phyloP scores from a whole-genome alignment of 2,329 filamentous ascomycete species.

The Ceratocystis cacaofunesta region DNA sequence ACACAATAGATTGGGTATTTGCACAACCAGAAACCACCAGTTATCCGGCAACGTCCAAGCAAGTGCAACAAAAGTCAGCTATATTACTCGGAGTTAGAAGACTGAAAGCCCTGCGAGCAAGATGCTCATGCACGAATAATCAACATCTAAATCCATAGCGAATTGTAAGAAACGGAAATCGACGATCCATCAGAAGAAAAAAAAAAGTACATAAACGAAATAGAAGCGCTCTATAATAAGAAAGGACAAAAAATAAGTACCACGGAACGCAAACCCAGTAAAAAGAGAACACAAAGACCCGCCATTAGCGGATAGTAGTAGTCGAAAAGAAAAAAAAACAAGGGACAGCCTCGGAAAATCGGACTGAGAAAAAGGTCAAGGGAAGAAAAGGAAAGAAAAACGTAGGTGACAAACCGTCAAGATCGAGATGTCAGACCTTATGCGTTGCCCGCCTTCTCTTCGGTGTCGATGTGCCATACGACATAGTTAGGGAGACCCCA shows the following conservation, averaged over 20 bases:
- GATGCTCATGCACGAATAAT: no score
- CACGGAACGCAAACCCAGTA: background rate
- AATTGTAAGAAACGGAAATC: background rate
- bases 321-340: background rate
- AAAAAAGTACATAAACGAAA: background rate
- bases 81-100: no score
- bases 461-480: conserved; percentile 95
- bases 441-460: conserved; percentile 77
- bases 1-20: no score
- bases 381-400: conserved; percentile 5
- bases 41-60: no score
- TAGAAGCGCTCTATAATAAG: background rate
- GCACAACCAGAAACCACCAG: no score
- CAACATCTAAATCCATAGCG: no score
- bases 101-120: no score
- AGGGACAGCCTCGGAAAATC: background rate
- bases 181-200: background rate
- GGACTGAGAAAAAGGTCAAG: background rate
- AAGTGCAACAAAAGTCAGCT: no score
- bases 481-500: conserved; percentile 92
- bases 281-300: background rate
- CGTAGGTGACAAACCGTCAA: background rate
- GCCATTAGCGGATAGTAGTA: background rate
- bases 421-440: conserved; percentile 21
- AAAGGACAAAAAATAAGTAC: background rate